Conservation (phyloP, 2,329 filamentous ascomycete species). For the Stachybotrys chlorohalonatus region DNA sequence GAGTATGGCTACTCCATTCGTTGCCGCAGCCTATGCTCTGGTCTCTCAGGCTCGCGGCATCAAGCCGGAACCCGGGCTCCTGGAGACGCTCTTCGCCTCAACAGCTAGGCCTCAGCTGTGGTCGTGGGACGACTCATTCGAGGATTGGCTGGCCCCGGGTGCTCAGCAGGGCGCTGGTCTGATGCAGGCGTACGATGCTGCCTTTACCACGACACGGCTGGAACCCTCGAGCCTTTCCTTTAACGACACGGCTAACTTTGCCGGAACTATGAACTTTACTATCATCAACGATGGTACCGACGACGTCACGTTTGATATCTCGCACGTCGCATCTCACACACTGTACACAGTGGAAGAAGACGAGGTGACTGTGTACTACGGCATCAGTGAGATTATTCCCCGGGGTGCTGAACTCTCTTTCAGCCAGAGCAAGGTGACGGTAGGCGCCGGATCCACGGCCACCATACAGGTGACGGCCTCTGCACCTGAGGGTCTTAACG, state of each 20-base stretch:
- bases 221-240: slow-evolving; percentile 42
- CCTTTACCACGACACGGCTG: slow-evolving; percentile 39
- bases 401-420: slow-evolving; percentile 20
- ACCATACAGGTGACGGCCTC: slow-evolving; percentile 20
- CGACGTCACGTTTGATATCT: slow-evolving; percentile 36
- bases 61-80: slow-evolving; percentile 23
- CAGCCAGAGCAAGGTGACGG: slow-evolving; percentile 26
- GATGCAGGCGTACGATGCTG: slow-evolving; percentile 32
- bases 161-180: slow-evolving; percentile 40
- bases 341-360: slow-evolving; percentile 31
- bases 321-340: slow-evolving; percentile 34
- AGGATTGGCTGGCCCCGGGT: slow-evolving; percentile 29
- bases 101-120: slow-evolving; percentile 31
- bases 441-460: slow-evolving; percentile 10
- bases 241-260: slow-evolving; percentile 47
- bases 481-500: slow-evolving; percentile 15
- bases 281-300: slow-evolving; percentile 39
- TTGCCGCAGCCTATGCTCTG: slow-evolving; percentile 6
- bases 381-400: neutral
- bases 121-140: slow-evolving; percentile 19
- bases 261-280: slow-evolving; percentile 32
- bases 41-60: slow-evolving; percentile 30
- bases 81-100: slow-evolving; percentile 33
- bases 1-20: slow-evolving; percentile 7
- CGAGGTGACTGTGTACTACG: neutral